phyloP scores from a whole-genome alignment of 768 basidiomycete species.

The Dacryopinax primogenitus region DNA sequence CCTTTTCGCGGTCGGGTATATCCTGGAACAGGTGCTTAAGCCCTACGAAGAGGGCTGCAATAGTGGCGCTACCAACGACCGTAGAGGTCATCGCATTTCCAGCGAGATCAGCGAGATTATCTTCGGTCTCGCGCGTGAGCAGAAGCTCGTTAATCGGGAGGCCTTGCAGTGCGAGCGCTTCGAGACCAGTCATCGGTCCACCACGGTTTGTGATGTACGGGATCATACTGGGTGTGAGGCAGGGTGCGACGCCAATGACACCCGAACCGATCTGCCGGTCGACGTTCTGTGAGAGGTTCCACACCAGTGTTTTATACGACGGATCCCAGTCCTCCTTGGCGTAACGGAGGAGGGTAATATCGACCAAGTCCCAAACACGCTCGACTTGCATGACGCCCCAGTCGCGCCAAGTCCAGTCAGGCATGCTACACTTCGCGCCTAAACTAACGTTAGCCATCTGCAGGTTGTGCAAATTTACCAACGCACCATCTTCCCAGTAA shows the following conservation, averaged over 20 bases:
- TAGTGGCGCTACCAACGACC: conserved; percentile 80
- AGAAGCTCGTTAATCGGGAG: conserved; percentile 84
- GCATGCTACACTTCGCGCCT: conserved; percentile 75
- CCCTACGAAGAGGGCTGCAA: conserved; percentile 63
- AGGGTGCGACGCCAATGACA: conserved; percentile 76
- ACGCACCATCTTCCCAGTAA: conserved; percentile 78
- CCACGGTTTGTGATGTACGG: conserved; percentile 92
- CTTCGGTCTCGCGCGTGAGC: conserved; percentile 83
- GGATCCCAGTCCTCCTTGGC: conserved; percentile 72
- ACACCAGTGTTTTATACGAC: conserved; percentile 82
- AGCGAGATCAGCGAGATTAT: conserved; percentile 84
- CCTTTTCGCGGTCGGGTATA: conserved; percentile 52
- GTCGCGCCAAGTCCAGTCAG: conserved; percentile 85
- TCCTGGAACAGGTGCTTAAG: conserved; percentile 53
- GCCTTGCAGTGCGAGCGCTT: conserved; percentile 88
- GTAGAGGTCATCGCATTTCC: conserved; percentile 98
- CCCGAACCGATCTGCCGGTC: conserved; percentile 76
- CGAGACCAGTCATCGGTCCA: conserved; percentile 86
- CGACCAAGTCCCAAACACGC: conserved; percentile 90
- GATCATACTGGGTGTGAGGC: conserved; percentile 93
- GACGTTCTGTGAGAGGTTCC: conserved; percentile 95
- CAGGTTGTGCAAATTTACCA: conserved; percentile 8
- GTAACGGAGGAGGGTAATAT: conserved; percentile 73
- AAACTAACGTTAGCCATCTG: neutral
- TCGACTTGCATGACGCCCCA: conserved; percentile 91